A percentile compares a stretch with the other conserved stretches of the same genome.
These are phyloP conservation scores for Vitis riparia DNA, from an alignment of 164 flowering plant species.

Conservation along the genomic window DNA sequence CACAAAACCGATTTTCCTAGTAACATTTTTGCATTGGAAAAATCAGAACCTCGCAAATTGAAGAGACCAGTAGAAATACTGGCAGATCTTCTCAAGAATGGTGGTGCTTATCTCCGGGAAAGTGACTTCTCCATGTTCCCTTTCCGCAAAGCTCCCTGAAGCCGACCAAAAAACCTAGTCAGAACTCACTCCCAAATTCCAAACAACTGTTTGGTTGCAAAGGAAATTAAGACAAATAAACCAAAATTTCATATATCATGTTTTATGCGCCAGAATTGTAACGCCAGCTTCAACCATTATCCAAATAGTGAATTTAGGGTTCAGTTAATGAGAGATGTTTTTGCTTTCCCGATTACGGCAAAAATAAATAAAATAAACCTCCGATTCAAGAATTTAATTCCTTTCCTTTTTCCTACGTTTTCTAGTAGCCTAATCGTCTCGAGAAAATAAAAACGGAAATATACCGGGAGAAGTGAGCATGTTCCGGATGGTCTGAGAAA, in stretches of 20 bases:
- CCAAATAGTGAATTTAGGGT: no score
- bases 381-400: no score
- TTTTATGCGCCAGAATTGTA: no score
- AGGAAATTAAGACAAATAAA: no score
- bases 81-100: slow-evolving; percentile 94
- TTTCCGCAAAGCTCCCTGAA: slow-evolving; percentile 78
- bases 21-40: not conserved
- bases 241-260: no score
- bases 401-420: no score
- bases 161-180: not conserved
- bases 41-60: slow-evolving; percentile 71
- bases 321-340: no score
- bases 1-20: not conserved
- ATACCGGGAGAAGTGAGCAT: slow-evolving; percentile 98
- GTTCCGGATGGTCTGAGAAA: slow-evolving; percentile 93
- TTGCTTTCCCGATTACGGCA: no score
- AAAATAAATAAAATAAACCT: no score
- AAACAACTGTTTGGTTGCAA: not conserved
- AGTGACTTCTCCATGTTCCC: slow-evolving; percentile 75
- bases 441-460: not conserved
- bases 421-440: no score
- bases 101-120: slow-evolving; percentile 92
- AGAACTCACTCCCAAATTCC: not conserved
- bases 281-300: no score
- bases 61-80: slow-evolving; percentile 94